phyloP scores from a whole-genome alignment of 352 stramenopile genomes.

The Phytophthora tubulina region DNA sequence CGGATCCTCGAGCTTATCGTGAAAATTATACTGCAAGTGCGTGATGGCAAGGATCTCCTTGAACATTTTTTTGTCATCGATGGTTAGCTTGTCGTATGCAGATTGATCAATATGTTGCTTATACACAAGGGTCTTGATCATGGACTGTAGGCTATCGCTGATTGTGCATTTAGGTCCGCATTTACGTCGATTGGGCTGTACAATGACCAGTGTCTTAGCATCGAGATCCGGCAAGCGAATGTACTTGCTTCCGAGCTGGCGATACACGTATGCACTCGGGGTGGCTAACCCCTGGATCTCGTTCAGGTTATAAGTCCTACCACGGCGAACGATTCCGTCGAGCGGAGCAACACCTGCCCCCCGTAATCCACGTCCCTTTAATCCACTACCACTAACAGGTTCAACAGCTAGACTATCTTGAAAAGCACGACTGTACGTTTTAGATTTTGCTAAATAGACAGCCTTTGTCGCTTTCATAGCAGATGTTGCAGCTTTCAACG shows the following conservation, averaged over 20 bases:
- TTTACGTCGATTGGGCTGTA: constrained; percentile 17
- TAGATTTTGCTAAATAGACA: no score
- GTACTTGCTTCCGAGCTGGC: constrained; percentile 2
- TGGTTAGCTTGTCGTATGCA: constrained; percentile 22
- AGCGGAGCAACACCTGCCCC: no score
- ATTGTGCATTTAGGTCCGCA: constrained; percentile 14
- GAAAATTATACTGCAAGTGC: constrained; percentile 16
- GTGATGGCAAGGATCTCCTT: constrained; percentile 17
- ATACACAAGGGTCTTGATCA: no score
- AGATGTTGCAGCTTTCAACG: no score
- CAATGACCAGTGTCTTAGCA: constrained; percentile 20
- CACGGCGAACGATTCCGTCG: no score
- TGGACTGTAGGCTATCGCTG: constrained; percentile 20
- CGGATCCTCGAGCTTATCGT: constrained; percentile 10
- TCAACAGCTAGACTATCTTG: no score
- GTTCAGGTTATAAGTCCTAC: background rate
- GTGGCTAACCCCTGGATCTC: no score
- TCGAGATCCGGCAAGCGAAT: constrained; percentile 11
- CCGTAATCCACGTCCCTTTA: no score
- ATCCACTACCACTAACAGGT: no score
- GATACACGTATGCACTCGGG: no score
- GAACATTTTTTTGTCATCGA: constrained; percentile 27
- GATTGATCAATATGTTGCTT: constrained; percentile 22
- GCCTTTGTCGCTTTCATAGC: no score
- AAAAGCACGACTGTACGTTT: no score